Conservation (phyloP, 768 basidiomycete genomes). For the Podaxis mareebaensis region DNA sequence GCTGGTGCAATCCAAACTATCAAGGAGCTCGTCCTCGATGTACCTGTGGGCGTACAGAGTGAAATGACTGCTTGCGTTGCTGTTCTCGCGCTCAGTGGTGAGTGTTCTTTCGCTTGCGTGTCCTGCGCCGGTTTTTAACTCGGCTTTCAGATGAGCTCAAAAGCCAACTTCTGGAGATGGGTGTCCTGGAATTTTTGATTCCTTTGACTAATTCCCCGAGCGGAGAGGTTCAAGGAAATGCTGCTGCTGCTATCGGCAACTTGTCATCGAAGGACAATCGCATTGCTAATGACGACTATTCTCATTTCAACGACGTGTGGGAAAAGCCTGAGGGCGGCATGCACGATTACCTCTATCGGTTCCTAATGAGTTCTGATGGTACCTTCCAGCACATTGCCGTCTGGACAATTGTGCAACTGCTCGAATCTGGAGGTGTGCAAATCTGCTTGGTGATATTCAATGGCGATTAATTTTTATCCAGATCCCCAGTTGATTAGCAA, state of each 20-base stretch:
- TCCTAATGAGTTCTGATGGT: constrained; percentile 89
- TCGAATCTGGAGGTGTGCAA: constrained; percentile 86
- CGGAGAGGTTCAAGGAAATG: constrained; percentile 98
- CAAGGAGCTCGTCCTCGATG: constrained; percentile 93
- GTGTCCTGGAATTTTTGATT: constrained; percentile 95
- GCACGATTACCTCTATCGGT: constrained; percentile 91
- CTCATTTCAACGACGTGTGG: constrained; percentile 98
- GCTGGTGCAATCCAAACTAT: constrained; percentile 97
- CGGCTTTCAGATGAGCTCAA: constrained; percentile 83
- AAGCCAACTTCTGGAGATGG: constrained; percentile 95
- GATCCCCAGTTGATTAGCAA: constrained; percentile 89
- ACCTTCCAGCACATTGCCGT: constrained; percentile 99
- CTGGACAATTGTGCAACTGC: constrained; percentile 97
- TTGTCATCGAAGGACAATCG: constrained; percentile 88
- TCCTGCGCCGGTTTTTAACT: constrained; percentile 3
- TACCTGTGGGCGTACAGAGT: constrained; percentile 95
- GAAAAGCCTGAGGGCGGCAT: constrained; percentile 97
- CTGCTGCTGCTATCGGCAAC: constrained; percentile 96
- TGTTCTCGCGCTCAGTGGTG: constrained; percentile 92
- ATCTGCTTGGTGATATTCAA: not conserved
- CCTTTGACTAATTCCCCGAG: constrained; percentile 95
- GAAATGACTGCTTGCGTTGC: constrained; percentile 99
- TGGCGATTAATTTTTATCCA: constrained; percentile 26
- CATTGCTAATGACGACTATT: constrained; percentile 70
- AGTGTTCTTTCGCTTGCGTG: constrained; percentile 25